Base-by-base conservation (phyloP, 2,329 filamentous ascomycete species). In the Phialemonium atrogriseum region DNA sequence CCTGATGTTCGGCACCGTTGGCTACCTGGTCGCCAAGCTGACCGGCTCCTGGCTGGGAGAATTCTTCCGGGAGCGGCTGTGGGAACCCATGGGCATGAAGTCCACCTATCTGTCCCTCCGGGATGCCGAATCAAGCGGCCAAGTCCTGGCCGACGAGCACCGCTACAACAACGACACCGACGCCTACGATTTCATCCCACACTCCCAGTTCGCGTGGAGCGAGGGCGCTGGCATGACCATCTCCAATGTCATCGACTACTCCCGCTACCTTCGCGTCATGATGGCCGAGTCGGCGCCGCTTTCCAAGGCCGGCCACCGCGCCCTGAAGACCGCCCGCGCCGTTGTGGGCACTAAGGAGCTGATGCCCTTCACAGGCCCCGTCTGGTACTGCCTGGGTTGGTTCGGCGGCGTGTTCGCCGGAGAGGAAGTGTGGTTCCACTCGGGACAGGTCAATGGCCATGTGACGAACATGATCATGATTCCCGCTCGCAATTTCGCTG, bases 41-140 rank as follows among this genome's bases (percentile, higher is more conserved):
- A 59, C 55, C 1, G 57, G 56, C 0, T 39, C 39, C 9, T 45
- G 47, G 18, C 50, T 72, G 4, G 56, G 55, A 0, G 44, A 56
- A 5, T 62, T 66, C 22, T 46, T 72, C 8, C 49, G 47, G 7
- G 47, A 58, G 13, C 38, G 48, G 8, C 50, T 72, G 26, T 70
- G 65, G 57, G 38, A 38, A 3, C 66, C 66, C 0, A 50, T 73
- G 17, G 56, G 52, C 3, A 71, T 73, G 68, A 42, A 47, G 4
- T 56, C 59, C 30, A 66, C 64, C 1, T 60, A 52, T 21, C 45
- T 59, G 6, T 45, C 49, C 2, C 26, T 49, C 4, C 25, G 45
- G 0, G 49, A 54, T 5, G 62, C 67, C 0, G 47, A 51, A 6
- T n/a, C n/a, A n/a, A n/a, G n/a, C n/a, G n/a, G n/a, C n/a, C n/a